These are phyloP conservation scores for Fusarium caatingaense DNA, from an alignment of 2,329 filamentous ascomycete species.

Conservation along the genomic window DNA sequence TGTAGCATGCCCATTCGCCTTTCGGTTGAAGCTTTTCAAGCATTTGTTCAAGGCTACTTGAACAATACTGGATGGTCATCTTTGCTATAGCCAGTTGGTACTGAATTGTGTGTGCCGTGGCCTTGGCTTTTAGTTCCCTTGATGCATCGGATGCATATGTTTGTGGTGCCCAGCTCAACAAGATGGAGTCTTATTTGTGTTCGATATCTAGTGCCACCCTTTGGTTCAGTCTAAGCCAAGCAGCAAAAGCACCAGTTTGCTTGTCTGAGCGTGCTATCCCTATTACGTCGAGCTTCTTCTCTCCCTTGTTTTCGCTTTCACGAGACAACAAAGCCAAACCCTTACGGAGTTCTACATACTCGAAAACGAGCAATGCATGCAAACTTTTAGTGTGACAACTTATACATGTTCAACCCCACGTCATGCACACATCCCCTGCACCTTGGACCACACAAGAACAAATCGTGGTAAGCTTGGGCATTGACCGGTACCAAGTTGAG, in stretches of 20 bases:
- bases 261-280: background rate
- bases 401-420: conserved; percentile 23
- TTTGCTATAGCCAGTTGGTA: background rate
- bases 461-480: conserved; percentile 19
- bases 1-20: conserved; percentile 3
- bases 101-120: background rate
- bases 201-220: background rate
- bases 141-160: background rate
- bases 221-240: background rate
- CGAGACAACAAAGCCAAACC: conserved; percentile 33
- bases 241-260: background rate
- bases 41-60: background rate
- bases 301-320: conserved; percentile 31
- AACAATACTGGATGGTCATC: conserved; percentile 1
- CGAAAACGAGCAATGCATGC: conserved; percentile 14
- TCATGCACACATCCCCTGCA: conserved; percentile 9
- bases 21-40: conserved; percentile 1
- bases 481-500: conserved; percentile 39
- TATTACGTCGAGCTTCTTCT: conserved; percentile 11
- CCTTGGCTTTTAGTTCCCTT: background rate
- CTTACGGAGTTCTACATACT: conserved; percentile 14
- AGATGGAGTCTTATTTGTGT: background rate
- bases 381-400: conserved; percentile 6
- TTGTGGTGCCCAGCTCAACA: background rate
- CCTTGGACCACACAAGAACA: conserved; percentile 2